Percentiles rank a stretch among this genome's conserved stretches.
These are phyloP conservation scores for Chlorella vulgaris DNA, from an alignment of 139 green algal genomes.

Conservation along the genomic window DNA sequence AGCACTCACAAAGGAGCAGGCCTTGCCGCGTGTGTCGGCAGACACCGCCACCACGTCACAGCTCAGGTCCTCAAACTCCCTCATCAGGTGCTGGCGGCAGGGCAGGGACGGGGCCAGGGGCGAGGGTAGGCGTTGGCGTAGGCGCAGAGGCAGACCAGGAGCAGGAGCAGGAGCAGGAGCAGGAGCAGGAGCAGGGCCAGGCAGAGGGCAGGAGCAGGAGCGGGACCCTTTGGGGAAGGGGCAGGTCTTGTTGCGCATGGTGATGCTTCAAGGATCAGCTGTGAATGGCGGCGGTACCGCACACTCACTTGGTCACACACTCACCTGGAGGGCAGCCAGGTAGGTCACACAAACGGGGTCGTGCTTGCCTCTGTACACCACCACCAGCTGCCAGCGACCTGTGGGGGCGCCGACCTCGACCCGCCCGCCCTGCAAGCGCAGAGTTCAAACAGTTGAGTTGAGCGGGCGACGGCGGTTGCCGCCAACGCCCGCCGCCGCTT, in stretches of 20 bases:
- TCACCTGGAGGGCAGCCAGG: constrained; percentile 43
- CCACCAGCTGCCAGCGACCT: constrained; percentile 63
- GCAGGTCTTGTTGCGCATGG: not conserved
- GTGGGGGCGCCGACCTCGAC: constrained; percentile 65
- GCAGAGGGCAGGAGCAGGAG: too few relatives aligned
- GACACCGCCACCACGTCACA: constrained; percentile 63
- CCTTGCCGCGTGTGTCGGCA: constrained; percentile 47
- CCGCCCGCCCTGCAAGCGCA: constrained; percentile 42
- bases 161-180: too few relatives aligned
- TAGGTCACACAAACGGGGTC: constrained; percentile 59
- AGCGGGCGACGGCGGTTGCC: too few relatives aligned
- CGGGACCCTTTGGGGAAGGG: too few relatives aligned
- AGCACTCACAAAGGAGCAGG: constrained; percentile 48
- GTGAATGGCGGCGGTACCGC: not conserved
- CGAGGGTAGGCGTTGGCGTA: not conserved
- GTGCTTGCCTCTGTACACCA: constrained; percentile 62
- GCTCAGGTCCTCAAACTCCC: constrained; percentile 61
- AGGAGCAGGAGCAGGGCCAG: too few relatives aligned
- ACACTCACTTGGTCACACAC: not conserved
- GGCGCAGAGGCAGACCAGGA: not conserved
- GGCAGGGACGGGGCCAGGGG: not conserved
- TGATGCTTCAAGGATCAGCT: not conserved
- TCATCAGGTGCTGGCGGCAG: constrained; percentile 44
- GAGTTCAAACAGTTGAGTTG: not conserved
- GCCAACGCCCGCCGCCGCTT: too few relatives aligned